Evolutionary conservation across 352 stramenopile genomes (phyloP).

Genomic region (Pythium monospermum): DNA sequence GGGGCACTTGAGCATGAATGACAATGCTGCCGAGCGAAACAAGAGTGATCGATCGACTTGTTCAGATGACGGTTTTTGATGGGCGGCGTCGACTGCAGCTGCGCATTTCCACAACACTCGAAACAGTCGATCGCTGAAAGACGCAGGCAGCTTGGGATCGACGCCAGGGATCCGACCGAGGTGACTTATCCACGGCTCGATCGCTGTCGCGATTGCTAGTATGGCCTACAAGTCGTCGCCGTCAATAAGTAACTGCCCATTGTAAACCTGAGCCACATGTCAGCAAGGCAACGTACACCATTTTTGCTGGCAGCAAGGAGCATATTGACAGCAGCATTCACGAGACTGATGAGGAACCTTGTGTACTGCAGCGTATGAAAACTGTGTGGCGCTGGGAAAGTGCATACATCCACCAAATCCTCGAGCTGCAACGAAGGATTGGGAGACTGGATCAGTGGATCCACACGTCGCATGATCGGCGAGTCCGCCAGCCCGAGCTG

Average conservation of each 20-base stretch:
- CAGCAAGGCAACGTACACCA: slow-evolving; percentile 8
- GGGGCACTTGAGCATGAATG: slow-evolving; percentile 63
- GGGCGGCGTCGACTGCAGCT: slow-evolving; percentile 14
- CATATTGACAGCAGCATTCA: slow-evolving; percentile 15
- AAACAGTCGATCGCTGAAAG: slow-evolving; percentile 64
- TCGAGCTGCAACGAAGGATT: background rate
- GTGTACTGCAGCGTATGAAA: slow-evolving; percentile 43
- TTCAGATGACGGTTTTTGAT: slow-evolving; percentile 7
- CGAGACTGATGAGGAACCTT: slow-evolving; percentile 34
- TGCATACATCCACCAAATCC: slow-evolving; percentile 18
- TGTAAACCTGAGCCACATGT: too few species aligned
- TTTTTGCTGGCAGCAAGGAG: slow-evolving; percentile 9
- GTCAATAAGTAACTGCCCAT: too few species aligned
- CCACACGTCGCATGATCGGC: background rate
- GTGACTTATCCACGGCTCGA: slow-evolving; percentile 50
- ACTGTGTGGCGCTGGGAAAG: slow-evolving; percentile 36
- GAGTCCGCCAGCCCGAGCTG: background rate
- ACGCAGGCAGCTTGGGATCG: slow-evolving; percentile 48
- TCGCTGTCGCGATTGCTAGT: background rate
- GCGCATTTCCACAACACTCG: slow-evolving; percentile 71
- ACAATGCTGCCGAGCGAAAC: slow-evolving; percentile 42
- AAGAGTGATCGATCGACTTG: slow-evolving; percentile 21
- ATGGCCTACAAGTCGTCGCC: too few species aligned
- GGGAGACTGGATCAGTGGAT: background rate
- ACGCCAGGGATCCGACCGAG: slow-evolving; percentile 30